These are phyloP conservation scores for Chenopodium album DNA, from an alignment of 148 eudicot species.

Conservation along the genomic window DNA sequence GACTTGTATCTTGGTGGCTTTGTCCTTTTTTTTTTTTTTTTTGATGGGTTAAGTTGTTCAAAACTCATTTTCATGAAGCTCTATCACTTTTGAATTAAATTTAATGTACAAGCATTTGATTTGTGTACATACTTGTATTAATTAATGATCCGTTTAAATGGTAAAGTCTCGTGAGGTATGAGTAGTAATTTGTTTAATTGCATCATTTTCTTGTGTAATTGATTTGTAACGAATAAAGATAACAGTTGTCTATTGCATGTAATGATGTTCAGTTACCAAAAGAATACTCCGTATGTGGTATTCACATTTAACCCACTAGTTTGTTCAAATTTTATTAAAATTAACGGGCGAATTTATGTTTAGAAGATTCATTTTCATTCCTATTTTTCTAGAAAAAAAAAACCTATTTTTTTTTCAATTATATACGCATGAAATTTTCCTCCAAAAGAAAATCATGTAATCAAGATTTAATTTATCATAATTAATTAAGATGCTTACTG, in stretches of 20 bases:
- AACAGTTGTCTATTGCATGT: background rate
- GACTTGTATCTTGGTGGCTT: background rate
- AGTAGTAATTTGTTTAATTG: no score
- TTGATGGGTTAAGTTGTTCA: background rate
- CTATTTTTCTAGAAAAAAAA: background rate
- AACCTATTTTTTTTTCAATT: background rate
- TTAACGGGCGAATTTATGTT: background rate
- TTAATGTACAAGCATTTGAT: no score
- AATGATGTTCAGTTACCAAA: background rate
- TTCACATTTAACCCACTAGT: background rate
- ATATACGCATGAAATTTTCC: no score
- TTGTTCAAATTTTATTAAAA: background rate
- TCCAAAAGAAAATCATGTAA: no score
- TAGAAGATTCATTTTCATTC: background rate
- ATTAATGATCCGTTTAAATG: background rate
- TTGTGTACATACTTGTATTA: no score
- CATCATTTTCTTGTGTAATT: no score
- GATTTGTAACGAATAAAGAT: background rate
- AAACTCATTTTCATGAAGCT: background rate
- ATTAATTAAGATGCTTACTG: background rate
- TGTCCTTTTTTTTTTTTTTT: background rate
- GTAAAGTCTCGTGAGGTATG: background rate
- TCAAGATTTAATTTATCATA: background rate
- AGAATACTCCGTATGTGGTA: background rate
- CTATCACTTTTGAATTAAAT: background rate